A percentile compares a stretch with the other conserved stretches of the same genome.
Evolutionary conservation across 1,284 basidiomycete species (phyloP).

Genomic region (Rhodotorula sp.): DNA sequence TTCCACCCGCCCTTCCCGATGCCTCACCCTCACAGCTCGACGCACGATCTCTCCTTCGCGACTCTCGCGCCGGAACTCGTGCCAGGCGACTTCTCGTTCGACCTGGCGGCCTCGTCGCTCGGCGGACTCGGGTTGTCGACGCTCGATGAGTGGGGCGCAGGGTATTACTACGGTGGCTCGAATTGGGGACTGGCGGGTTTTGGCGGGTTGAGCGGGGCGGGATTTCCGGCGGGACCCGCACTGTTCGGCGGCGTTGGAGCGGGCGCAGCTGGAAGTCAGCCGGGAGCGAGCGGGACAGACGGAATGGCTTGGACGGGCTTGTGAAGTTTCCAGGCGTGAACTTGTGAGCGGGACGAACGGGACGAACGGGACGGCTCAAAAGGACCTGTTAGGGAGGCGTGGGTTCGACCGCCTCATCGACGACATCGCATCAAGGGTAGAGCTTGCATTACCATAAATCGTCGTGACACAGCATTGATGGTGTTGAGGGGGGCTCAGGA

Average conservation of each 20-base stretch:
- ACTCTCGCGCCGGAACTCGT: constrained; percentile 3
- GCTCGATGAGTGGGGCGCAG: constrained; percentile 18
- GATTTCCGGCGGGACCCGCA: constrained; percentile 1
- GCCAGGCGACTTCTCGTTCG: constrained; percentile 25
- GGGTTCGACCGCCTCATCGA: too few species aligned
- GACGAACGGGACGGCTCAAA: too few species aligned
- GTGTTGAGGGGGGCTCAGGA: too few species aligned
- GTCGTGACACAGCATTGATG: too few species aligned
- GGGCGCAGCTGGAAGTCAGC: not conserved
- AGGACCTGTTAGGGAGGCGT: too few species aligned
- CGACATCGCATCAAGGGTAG: too few species aligned
- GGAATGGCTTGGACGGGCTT: not conserved
- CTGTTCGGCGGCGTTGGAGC: not conserved
- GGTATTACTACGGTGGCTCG: constrained; percentile 1
- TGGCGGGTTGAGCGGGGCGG: constrained; percentile 6
- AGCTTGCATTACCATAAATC: too few species aligned
- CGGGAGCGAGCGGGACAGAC: not conserved
- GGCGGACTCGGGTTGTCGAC: constrained; percentile 11
- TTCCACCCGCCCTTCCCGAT: not conserved
- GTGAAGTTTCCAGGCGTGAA: not conserved
- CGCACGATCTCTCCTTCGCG: not conserved
- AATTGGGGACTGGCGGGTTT: constrained; percentile 15
- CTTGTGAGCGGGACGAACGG: too few species aligned
- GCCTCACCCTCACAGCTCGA: not conserved
- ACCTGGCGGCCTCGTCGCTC: constrained; percentile 13